Conservation (phyloP, 208 protist species). For the Trichomonas gallinae region DNA sequence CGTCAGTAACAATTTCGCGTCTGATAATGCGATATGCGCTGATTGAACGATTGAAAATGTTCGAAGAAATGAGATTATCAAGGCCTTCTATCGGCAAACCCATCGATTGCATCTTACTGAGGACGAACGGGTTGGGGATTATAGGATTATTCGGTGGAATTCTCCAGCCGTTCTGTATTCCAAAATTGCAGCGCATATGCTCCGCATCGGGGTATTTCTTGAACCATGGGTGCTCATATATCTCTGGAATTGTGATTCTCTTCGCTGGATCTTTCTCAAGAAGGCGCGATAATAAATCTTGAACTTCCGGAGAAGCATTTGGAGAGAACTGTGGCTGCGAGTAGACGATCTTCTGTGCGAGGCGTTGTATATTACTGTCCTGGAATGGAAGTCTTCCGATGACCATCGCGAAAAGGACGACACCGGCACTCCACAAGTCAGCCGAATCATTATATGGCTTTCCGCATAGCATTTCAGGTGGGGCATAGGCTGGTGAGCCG, state of each 20-base stretch:
- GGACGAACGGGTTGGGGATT: not conserved
- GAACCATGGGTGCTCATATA: slow-evolving; percentile 43
- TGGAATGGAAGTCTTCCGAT: not conserved
- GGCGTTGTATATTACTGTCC: not conserved
- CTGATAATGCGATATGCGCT: not conserved
- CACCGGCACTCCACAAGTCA: not conserved
- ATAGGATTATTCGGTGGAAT: not conserved
- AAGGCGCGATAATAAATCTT: slow-evolving; percentile 57
- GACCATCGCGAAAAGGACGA: not conserved
- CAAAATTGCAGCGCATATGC: not conserved
- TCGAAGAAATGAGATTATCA: not conserved
- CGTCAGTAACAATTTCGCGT: not conserved
- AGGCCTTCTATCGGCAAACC: not conserved
- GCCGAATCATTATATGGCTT: not conserved
- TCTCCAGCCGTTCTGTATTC: not conserved
- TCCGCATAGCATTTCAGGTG: not conserved
- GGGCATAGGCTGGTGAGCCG: not conserved
- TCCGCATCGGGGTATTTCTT: not conserved
- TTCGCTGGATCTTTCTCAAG: slow-evolving; percentile 61
- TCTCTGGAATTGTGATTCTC: slow-evolving; percentile 57
- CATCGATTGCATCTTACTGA: not conserved
- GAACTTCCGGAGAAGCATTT: not conserved
- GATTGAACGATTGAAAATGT: not conserved
- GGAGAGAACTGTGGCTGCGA: not conserved
- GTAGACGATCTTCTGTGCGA: not conserved